phyloP scores from a whole-genome alignment of 2,329 filamentous ascomycete species.

The Mariannaea sp. region DNA sequence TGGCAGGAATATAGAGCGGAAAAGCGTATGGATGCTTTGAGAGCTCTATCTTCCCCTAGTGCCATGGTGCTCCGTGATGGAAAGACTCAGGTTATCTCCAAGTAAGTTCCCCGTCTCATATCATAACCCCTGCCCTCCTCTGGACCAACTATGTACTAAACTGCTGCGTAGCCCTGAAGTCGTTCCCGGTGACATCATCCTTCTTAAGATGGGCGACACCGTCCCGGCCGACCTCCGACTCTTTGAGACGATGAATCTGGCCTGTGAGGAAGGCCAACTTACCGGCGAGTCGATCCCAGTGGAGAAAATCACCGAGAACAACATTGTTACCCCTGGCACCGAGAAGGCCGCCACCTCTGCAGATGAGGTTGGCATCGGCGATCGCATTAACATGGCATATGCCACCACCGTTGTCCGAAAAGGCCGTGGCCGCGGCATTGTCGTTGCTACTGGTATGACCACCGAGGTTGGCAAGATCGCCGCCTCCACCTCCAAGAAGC shows the following conservation, averaged over 20 bases:
- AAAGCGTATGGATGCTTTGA: conserved; percentile 68
- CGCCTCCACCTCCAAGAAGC: conserved; percentile 56
- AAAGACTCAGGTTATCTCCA: conserved; percentile 60
- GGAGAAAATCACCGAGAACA: conserved; percentile 63
- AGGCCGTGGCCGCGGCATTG: conserved; percentile 73
- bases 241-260: conserved; percentile 76
- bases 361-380: conserved; percentile 66
- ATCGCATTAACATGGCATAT: conserved; percentile 76
- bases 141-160: conserved; percentile 20
- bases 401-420: conserved; percentile 75
- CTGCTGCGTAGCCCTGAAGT: conserved; percentile 56
- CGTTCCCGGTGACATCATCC: conserved; percentile 73
- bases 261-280: conserved; percentile 77
- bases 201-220: conserved; percentile 73
- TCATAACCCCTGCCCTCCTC: too few species aligned
- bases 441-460: conserved; percentile 72
- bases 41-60: conserved; percentile 65
- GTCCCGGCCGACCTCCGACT: conserved; percentile 74
- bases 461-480: conserved; percentile 75
- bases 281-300: conserved; percentile 78
- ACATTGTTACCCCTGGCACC: conserved; percentile 50
- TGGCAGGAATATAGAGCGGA: conserved; percentile 68
- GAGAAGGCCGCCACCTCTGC: conserved; percentile 52
- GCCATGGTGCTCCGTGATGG: conserved; percentile 66
- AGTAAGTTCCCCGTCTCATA: conserved; percentile 47